These are phyloP conservation scores for Picochlorum sp. DNA, from an alignment of 139 green algal species.

Conservation along the genomic window DNA sequence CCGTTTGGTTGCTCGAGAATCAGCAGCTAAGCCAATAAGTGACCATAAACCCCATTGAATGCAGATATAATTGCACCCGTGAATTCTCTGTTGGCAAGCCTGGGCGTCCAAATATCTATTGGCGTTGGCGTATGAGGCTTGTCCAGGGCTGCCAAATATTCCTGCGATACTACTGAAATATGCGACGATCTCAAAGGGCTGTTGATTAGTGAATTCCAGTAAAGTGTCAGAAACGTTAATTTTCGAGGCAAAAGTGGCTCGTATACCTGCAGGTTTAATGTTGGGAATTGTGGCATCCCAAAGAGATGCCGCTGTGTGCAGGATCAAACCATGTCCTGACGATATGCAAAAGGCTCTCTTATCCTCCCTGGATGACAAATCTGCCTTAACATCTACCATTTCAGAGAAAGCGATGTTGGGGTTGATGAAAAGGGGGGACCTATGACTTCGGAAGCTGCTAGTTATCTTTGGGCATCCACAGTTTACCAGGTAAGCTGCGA, in stretches of 20 bases:
- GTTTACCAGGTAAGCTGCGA: too few relatives aligned
- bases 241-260: slow-evolving; percentile 19
- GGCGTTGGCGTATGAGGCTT: slow-evolving; percentile 36
- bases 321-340: neutral
- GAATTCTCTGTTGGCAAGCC: neutral
- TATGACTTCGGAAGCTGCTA: too few relatives aligned
- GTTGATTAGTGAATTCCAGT: neutral
- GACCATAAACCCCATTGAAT: slow-evolving; percentile 37
- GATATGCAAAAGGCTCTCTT: too few relatives aligned
- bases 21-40: slow-evolving; percentile 22
- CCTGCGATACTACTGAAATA: slow-evolving; percentile 23
- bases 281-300: neutral
- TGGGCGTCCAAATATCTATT: slow-evolving; percentile 23
- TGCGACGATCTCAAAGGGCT: neutral
- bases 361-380: neutral
- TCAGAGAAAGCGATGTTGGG: too few relatives aligned
- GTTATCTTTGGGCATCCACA: too few relatives aligned
- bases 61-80: neutral
- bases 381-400: neutral
- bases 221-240: neutral
- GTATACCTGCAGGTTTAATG: neutral
- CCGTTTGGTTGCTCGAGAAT: neutral
- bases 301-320: neutral
- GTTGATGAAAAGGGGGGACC: too few relatives aligned
- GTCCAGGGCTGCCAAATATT: slow-evolving; percentile 21